phyloP scores from a whole-genome alignment of 139 green algal genomes.

The Chlorella sorokiniana region DNA sequence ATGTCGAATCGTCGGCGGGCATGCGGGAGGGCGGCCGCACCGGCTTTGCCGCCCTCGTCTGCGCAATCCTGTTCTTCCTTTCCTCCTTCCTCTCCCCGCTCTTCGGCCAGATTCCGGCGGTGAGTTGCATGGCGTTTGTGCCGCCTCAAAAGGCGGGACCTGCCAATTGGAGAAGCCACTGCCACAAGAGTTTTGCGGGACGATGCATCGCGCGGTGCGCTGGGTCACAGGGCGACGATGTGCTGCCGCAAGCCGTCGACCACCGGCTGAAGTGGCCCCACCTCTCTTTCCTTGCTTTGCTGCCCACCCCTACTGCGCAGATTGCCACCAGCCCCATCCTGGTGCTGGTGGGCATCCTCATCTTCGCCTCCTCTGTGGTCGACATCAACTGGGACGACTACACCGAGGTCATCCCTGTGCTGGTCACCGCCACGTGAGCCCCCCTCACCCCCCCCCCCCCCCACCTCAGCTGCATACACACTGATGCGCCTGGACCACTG shows the following conservation, averaged over 20 bases:
- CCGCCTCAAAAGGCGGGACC: too few species aligned
- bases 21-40: constrained; percentile 62
- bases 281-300: constrained; percentile 1
- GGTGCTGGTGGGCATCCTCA: constrained; percentile 56
- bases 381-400: constrained; percentile 30
- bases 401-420: constrained; percentile 9
- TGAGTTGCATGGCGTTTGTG: not conserved
- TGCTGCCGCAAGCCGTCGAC: too few species aligned
- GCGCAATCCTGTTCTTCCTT: constrained; percentile 44
- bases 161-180: too few species aligned
- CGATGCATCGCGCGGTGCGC: too few species aligned
- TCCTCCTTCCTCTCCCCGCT: constrained; percentile 26
- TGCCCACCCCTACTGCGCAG: constrained; percentile 31
- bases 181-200: too few species aligned
- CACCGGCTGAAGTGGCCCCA: too few species aligned
- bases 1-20: constrained; percentile 53
- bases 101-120: constrained; percentile 2
- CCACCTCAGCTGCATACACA: not conserved
- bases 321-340: constrained; percentile 63
- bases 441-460: too few species aligned
- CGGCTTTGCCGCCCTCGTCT: constrained; percentile 54
- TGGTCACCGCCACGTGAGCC: not conserved
- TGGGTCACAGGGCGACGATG: too few species aligned
- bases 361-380: constrained; percentile 49
- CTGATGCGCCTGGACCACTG: not conserved